Conservation (phyloP, 495 filamentous ascomycete species). For the Talaromyces stipitatus region DNA sequence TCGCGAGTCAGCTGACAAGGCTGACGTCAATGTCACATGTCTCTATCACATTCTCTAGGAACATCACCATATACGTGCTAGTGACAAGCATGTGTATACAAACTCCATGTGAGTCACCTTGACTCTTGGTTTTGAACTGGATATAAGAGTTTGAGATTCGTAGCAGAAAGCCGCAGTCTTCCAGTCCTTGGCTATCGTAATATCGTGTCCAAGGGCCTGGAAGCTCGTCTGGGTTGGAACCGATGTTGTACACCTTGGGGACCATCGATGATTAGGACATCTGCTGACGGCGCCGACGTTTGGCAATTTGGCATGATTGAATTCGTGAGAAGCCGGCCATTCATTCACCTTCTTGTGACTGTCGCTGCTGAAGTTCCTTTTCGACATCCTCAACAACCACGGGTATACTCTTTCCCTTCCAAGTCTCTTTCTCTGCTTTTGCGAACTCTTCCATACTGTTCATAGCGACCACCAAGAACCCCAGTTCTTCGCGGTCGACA, state of each 20-base stretch:
- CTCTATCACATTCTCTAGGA: background rate
- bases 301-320: background rate
- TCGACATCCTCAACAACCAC: slow-evolving; percentile 50
- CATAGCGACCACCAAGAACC: slow-evolving; percentile 86
- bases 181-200: too few species aligned
- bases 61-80: background rate
- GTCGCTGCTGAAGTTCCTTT: slow-evolving; percentile 49
- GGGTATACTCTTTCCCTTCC: slow-evolving; percentile 32
- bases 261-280: too few species aligned
- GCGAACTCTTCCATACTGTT: slow-evolving; percentile 71
- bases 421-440: slow-evolving; percentile 39
- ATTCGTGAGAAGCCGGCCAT: background rate
- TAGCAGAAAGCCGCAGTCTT: too few species aligned
- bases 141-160: too few species aligned
- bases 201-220: too few species aligned
- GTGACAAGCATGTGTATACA: background rate
- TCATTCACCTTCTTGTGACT: slow-evolving; percentile 46
- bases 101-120: background rate
- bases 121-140: background rate
- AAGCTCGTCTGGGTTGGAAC: too few species aligned
- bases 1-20: background rate
- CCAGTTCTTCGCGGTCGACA: slow-evolving; percentile 90
- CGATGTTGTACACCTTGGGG: too few species aligned
- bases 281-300: too few species aligned
- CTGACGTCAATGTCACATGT: background rate